Evolutionary conservation across 2,329 filamentous ascomycete genomes (phyloP).

Genomic region (Shiraia sp.): DNA sequence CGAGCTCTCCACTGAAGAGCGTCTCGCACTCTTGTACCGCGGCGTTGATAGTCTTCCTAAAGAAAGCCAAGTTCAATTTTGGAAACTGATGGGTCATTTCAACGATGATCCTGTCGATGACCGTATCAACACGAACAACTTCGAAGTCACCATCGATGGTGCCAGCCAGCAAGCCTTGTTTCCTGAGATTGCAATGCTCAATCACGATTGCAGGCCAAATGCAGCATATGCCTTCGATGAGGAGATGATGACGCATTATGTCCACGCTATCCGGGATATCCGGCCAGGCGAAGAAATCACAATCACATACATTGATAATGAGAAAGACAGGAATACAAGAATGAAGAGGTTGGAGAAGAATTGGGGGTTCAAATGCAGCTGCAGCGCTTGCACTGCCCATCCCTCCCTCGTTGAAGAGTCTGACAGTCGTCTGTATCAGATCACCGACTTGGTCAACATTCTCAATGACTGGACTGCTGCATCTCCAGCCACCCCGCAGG

Average conservation of each 20-base stretch:
- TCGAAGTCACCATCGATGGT: conserved; percentile 32
- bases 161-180: conserved; percentile 30
- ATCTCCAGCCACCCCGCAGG: conserved; percentile 31
- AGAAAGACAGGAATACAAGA: conserved; percentile 33
- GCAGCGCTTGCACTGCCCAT: conserved; percentile 43
- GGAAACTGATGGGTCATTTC: conserved; percentile 36
- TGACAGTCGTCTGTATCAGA: conserved; percentile 41
- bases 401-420: conserved; percentile 27
- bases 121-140: conserved; percentile 43
- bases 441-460: conserved; percentile 31
- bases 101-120: conserved; percentile 38
- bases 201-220: conserved; percentile 44
- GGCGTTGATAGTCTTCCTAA: conserved; percentile 31
- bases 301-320: conserved; percentile 49
- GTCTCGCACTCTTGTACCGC: conserved; percentile 31
- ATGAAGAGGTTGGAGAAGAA: conserved; percentile 36
- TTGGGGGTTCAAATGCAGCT: conserved; percentile 49
- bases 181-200: conserved; percentile 42
- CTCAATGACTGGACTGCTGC: conserved; percentile 35
- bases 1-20: conserved; percentile 24
- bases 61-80: conserved; percentile 25
- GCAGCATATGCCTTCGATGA: conserved; percentile 49
- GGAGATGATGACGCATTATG: conserved; percentile 44
- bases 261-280: conserved; percentile 46
- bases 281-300: conserved; percentile 48